Base-by-base conservation (phyloP, 768 basidiomycete genomes). In the Panus rudis region DNA sequence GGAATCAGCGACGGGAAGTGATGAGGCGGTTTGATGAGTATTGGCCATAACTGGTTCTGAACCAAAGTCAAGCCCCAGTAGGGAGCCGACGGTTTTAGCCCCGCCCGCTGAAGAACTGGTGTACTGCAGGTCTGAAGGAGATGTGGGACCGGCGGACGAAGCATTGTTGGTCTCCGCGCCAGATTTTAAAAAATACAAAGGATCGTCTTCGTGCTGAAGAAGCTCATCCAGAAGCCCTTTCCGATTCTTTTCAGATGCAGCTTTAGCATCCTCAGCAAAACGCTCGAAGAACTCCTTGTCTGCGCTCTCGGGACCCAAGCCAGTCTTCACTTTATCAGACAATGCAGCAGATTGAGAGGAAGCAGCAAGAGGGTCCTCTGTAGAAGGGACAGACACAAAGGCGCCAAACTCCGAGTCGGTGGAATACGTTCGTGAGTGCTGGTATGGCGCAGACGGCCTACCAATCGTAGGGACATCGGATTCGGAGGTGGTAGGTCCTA, bases 171-270 rank as follows among this genome's bases (percentile, higher is more conserved):
- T n/a, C n/a, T n/a, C n/a, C n/a, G n/a, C n/a, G n/a, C n/a, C n/a
- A n/a, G n/a, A n/a, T n/a, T 53, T 37, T 22, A 77, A 44, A 66
- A 78, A 81, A 55, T 79, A 82, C 51, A 85, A 57, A 1, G 83
- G 83, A 57, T 87, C 83, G 39, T 84, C 79, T 59, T 86, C 74
- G 46, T 82, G 76, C 46, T 70, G 52, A 27, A 86, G 56, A 26
- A 87, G 58, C 55, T 88, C 84, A 34, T 81, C 75, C 38, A 87
- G 63, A 4, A 86, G 63, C 19, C 62, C 68, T 43, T 69, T 69
- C 46, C 74, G 66, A 39, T 70, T 78, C 28, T 64, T 67, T 39
- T 76, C 75, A 0, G 73, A 68, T 8, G 78, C 72, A 0, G 63
- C 62, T 53, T 70, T 79, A 10, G 84, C 81, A 25, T 69, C 70